phyloP scores from a whole-genome alignment of 2,329 filamentous ascomycete species.

The Coleophoma eucalyptorum region DNA sequence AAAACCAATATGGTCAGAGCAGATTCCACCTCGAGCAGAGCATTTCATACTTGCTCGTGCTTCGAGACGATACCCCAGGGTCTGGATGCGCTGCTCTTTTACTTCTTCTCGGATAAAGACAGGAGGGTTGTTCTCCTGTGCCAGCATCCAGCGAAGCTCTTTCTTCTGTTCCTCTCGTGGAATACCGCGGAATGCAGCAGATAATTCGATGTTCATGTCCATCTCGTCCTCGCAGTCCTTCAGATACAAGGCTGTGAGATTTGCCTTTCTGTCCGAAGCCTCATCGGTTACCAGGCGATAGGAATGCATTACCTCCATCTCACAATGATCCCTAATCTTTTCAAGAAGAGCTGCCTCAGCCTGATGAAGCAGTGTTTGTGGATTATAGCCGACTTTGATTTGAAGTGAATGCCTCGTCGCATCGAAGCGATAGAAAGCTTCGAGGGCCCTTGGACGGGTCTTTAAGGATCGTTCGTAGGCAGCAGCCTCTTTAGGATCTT shows the following conservation, averaged over 20 bases:
- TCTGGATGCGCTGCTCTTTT: constrained; percentile 47
- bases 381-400: constrained; percentile 36
- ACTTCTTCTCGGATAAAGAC: constrained; percentile 49
- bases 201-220: neutral
- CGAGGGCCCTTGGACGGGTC: constrained; percentile 36
- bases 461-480: constrained; percentile 48
- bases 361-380: constrained; percentile 37
- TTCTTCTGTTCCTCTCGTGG: constrained; percentile 49
- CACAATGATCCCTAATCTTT: neutral
- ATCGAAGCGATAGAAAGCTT: constrained; percentile 31
- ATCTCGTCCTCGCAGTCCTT: neutral
- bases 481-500: constrained; percentile 46
- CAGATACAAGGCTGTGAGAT: constrained; percentile 21
- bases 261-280: constrained; percentile 25
- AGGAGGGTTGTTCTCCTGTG: constrained; percentile 47
- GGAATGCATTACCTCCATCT: constrained; percentile 25
- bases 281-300: constrained; percentile 46
- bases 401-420: constrained; percentile 23
- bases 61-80: constrained; percentile 54
- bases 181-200: no score
- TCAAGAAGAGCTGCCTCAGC: constrained; percentile 30
- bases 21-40: constrained; percentile 51
- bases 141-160: constrained; percentile 56
- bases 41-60: constrained; percentile 39
- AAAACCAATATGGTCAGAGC: constrained; percentile 62